Conservation (phyloP, 139 green algal genomes). For the Diplosphaera chodatii region DNA sequence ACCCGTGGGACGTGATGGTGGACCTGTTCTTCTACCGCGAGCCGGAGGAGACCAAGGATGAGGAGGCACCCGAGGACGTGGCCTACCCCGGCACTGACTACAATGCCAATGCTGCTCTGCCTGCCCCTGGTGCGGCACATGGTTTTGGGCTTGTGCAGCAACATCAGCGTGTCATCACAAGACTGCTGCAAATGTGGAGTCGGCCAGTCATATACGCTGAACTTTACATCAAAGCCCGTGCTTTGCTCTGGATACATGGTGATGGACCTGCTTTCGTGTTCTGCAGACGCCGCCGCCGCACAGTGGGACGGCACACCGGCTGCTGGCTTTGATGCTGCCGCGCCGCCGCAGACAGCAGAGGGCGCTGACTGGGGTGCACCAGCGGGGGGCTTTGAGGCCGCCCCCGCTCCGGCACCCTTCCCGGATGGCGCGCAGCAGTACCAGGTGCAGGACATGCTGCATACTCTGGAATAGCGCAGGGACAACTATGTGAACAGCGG, state of each 20-base stretch:
- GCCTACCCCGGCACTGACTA: neutral
- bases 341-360: slow-evolving; percentile 14
- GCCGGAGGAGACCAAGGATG: slow-evolving; percentile 56
- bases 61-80: slow-evolving; percentile 17
- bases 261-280: no score
- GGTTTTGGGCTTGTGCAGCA: no score
- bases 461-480: no score
- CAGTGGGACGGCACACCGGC: slow-evolving; percentile 25
- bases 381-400: slow-evolving; percentile 50
- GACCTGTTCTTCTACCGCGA: slow-evolving; percentile 99
- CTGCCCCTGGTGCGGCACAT: slow-evolving; percentile 13
- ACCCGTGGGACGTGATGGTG: slow-evolving; percentile 92
- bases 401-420: slow-evolving; percentile 28
- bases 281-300: slow-evolving; percentile 2
- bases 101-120: slow-evolving; percentile 11
- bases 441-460: no score
- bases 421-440: slow-evolving; percentile 13
- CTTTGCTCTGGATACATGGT: no score
- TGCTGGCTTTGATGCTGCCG: slow-evolving; percentile 11
- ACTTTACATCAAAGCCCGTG: no score
- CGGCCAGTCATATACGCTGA: no score
- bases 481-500: no score
- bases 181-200: no score
- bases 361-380: slow-evolving; percentile 22
- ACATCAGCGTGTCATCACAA: no score